Conservation (phyloP, 192 early-diverging fungal species). For the Dissophora globulifera region DNA sequence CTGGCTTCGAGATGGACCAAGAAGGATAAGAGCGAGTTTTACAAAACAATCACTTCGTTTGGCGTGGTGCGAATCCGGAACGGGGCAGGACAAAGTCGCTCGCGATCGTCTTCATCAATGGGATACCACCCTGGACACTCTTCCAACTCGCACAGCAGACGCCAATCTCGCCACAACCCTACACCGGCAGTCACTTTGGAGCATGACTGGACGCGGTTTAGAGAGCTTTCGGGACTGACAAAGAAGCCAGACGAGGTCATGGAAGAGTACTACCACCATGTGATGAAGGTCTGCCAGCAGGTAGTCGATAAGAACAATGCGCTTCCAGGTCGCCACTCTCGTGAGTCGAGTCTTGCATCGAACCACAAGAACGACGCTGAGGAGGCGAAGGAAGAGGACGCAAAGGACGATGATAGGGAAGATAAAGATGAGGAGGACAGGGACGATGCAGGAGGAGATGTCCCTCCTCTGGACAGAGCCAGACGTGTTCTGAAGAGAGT, state of each 20-base stretch:
- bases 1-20: constrained; percentile 63
- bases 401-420: constrained; percentile 33
- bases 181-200: neutral
- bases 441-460: constrained; percentile 58
- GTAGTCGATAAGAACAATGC: constrained; percentile 56
- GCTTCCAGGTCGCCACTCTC: constrained; percentile 23
- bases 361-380: constrained; percentile 22
- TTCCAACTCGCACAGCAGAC: constrained; percentile 29
- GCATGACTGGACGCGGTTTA: constrained; percentile 75
- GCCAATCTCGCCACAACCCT: constrained; percentile 39
- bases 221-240: constrained; percentile 70
- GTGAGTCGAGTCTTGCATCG: constrained; percentile 40
- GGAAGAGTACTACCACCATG: constrained; percentile 69
- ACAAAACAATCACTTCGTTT: constrained; percentile 65
- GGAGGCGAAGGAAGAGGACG: constrained; percentile 30
- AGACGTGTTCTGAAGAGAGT: constrained; percentile 75
- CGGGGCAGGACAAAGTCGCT: constrained; percentile 22
- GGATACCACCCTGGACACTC: constrained; percentile 47
- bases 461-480: constrained; percentile 74
- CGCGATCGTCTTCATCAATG: constrained; percentile 14
- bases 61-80: constrained; percentile 58
- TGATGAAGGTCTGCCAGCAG: constrained; percentile 70
- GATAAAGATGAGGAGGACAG: constrained; percentile 55
- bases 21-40: constrained; percentile 64
- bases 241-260: constrained; percentile 76